Conservation (phyloP, 257 asterid genomes). For the Salvia splendens region DNA sequence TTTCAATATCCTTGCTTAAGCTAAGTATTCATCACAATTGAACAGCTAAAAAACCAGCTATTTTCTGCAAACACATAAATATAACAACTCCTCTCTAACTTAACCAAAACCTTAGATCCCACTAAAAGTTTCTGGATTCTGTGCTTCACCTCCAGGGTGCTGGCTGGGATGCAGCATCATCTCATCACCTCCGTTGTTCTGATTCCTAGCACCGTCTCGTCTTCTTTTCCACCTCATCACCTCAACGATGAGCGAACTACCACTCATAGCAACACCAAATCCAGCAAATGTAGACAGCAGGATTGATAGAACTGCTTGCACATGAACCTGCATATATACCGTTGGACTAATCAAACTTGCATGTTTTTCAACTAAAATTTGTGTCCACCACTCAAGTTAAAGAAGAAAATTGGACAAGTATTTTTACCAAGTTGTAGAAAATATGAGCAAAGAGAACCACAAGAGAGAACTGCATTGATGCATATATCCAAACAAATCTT, state of each 20-base stretch:
- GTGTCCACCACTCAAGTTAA: too few species aligned
- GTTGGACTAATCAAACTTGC: background rate
- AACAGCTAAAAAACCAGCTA: background rate
- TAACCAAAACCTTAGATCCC: conserved; percentile 22
- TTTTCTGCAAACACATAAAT: background rate
- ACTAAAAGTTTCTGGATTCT: conserved; percentile 61
- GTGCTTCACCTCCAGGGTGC: conserved; percentile 34
- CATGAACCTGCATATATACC: conserved; percentile 47
- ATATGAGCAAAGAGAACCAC: conserved; percentile 85
- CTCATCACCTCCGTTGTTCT: too few species aligned
- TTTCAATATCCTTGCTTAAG: background rate
- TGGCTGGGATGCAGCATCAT: background rate
- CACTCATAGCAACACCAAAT: conserved; percentile 80
- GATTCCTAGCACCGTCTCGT: conserved; percentile 29
- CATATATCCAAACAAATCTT: conserved; percentile 80
- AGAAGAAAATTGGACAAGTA: background rate
- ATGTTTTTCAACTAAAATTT: too few species aligned
- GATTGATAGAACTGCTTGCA: conserved; percentile 71
- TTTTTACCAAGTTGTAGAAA: conserved; percentile 70
- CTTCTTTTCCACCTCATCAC: conserved; percentile 66
- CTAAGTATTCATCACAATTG: too few species aligned
- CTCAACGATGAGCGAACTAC: conserved; percentile 73
- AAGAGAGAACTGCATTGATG: conserved; percentile 71
- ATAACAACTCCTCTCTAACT: background rate
- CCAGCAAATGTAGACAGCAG: conserved; percentile 84